These are phyloP conservation scores for Syncephalastrum sp. DNA, from an alignment of 371 early-diverging fungal species.

Conservation along the genomic window DNA sequence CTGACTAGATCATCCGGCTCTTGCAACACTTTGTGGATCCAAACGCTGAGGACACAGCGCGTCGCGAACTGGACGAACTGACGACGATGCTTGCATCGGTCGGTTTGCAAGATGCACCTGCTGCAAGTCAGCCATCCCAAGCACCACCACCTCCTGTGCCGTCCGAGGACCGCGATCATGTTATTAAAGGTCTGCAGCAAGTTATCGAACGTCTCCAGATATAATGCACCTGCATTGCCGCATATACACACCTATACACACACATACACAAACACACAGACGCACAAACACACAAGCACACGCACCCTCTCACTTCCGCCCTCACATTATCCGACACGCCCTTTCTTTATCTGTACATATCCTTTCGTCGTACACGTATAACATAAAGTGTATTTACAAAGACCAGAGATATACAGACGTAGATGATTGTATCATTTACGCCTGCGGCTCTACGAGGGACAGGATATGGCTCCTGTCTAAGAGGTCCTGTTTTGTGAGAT, in stretches of 20 bases:
- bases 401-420: no score
- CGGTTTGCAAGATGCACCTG: conserved; percentile 4
- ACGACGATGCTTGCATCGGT: conserved; percentile 23
- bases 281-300: no score
- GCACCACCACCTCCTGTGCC: no score
- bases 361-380: no score
- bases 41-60: neutral
- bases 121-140: neutral
- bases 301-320: no score
- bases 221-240: neutral
- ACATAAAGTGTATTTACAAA: no score
- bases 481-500: conserved; percentile 7
- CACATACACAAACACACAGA: no score
- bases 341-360: no score
- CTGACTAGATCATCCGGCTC: conserved; percentile 33
- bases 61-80: conserved; percentile 25
- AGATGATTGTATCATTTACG: no score
- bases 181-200: conserved; percentile 22
- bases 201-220: conserved; percentile 13
- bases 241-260: no score
- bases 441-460: no score
- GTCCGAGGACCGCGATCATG: conserved; percentile 1
- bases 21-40: conserved; percentile 31
- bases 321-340: no score
- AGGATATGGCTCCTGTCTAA: conserved; percentile 1